Conservation (phyloP, 371 early-diverging fungal species). For the Syncephalastrum monosporum region DNA sequence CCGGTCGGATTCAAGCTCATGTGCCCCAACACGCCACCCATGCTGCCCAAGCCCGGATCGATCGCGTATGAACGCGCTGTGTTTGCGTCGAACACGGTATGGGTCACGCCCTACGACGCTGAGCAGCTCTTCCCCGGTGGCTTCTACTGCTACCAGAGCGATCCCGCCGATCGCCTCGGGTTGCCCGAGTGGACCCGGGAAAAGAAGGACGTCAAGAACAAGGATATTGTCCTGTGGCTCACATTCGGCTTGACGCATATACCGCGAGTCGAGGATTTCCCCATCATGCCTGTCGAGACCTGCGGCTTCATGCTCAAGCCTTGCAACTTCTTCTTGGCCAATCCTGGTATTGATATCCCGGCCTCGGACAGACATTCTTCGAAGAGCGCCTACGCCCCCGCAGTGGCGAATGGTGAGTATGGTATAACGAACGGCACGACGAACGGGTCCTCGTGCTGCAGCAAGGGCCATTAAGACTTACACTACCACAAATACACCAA, state of each 20-base stretch:
- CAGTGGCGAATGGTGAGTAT: not conserved
- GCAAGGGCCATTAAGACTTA: no score
- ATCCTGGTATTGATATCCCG: slow-evolving; percentile 13
- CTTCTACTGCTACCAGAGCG: slow-evolving; percentile 45
- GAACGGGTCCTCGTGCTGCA: no score
- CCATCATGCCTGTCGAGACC: slow-evolving; percentile 52
- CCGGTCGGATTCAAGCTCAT: slow-evolving; percentile 41
- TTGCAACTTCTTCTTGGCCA: slow-evolving; percentile 8
- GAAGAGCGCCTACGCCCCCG: slow-evolving; percentile 4
- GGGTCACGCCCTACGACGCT: slow-evolving; percentile 48
- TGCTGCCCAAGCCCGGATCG: slow-evolving; percentile 42
- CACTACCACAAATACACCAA: no score
- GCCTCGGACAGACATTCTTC: slow-evolving; percentile 1
- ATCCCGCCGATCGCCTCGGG: slow-evolving; percentile 19
- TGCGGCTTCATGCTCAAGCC: slow-evolving; percentile 48
- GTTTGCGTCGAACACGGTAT: slow-evolving; percentile 45
- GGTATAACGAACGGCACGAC: no score
- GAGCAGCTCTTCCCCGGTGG: slow-evolving; percentile 47
- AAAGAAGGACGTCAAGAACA: slow-evolving; percentile 26
- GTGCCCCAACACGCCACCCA: slow-evolving; percentile 28
- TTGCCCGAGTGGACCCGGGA: slow-evolving; percentile 34
- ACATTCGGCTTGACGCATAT: slow-evolving; percentile 51
- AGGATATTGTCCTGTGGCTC: slow-evolving; percentile 47
- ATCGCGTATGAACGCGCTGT: slow-evolving; percentile 43
- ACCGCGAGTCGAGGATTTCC: slow-evolving; percentile 51